phyloP scores from a whole-genome alignment of 2,329 filamentous ascomycete genomes.

The Sporothrix brasiliensis region DNA sequence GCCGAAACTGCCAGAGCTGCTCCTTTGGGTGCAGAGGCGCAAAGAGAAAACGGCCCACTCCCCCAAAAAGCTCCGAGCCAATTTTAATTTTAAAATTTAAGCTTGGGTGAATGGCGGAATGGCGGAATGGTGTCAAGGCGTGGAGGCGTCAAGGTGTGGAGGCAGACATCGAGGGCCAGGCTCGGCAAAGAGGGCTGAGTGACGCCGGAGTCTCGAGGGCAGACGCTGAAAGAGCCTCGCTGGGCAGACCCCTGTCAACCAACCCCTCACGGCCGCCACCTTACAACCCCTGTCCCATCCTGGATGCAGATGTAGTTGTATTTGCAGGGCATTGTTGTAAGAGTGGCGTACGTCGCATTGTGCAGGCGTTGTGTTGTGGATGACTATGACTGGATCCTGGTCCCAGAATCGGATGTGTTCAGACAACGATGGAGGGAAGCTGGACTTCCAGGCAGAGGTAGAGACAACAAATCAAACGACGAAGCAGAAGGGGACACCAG shows the following conservation, averaged over 20 bases:
- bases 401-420: too few species aligned
- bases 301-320: background rate
- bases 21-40: too few species aligned
- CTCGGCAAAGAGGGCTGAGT: background rate
- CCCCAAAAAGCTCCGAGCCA: background rate
- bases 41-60: too few species aligned
- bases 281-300: background rate
- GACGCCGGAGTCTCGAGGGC: background rate
- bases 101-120: background rate
- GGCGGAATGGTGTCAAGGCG: constrained; percentile 5
- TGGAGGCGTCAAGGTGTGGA: background rate
- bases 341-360: constrained; percentile 5
- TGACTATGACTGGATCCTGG: background rate
- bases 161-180: background rate
- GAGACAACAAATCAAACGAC: background rate
- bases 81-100: constrained; percentile 1
- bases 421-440: background rate
- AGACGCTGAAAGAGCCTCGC: background rate
- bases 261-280: background rate
- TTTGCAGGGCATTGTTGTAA: constrained; percentile 20
- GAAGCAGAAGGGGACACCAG: background rate
- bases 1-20: too few species aligned
- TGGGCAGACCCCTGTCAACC: background rate
- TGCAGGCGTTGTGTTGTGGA: background rate
- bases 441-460: background rate